These are phyloP conservation scores for Lupinus albus DNA, from an alignment of 306 rosid species.

Conservation along the genomic window DNA sequence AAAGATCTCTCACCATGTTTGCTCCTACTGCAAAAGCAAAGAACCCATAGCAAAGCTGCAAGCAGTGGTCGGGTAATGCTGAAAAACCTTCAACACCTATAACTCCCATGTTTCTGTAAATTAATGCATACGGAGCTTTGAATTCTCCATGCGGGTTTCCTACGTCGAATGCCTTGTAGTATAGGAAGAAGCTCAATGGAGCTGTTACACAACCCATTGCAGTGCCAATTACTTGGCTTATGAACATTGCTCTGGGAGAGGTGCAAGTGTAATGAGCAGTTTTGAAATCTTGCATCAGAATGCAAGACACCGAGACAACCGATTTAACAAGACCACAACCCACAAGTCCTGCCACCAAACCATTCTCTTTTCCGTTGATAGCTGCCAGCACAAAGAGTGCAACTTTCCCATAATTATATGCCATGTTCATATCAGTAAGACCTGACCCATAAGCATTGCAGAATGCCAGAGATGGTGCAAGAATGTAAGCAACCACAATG, in stretches of 20 bases:
- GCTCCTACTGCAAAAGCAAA: constrained; percentile 47
- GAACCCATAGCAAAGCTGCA: constrained; percentile 59
- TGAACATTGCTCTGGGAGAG: constrained; percentile 91
- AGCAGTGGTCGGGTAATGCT: constrained; percentile 78
- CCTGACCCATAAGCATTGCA: constrained; percentile 96
- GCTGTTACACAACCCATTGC: constrained; percentile 70
- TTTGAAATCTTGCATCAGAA: constrained; percentile 89
- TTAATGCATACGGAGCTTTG: constrained; percentile 88
- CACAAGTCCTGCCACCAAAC: constrained; percentile 58
- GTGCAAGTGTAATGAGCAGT: constrained; percentile 82
- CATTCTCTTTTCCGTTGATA: constrained; percentile 45
- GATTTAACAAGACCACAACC: constrained; percentile 85
- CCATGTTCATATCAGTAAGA: constrained; percentile 94
- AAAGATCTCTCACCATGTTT: constrained; percentile 41
- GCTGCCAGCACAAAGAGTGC: constrained; percentile 82
- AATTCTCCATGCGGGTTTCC: constrained; percentile 80
- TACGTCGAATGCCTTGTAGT: constrained; percentile 55
- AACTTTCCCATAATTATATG: constrained; percentile 90
- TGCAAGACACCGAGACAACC: constrained; percentile 70
- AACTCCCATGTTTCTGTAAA: constrained; percentile 51
- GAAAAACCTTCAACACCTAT: constrained; percentile 57
- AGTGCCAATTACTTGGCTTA: constrained; percentile 75
- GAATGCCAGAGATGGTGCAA: constrained; percentile 91
- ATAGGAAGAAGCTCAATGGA: constrained; percentile 84
- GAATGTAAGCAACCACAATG: constrained; percentile 45